Conservation (phyloP, 2,329 filamentous ascomycete species). For the Neonectria magnoliae region DNA sequence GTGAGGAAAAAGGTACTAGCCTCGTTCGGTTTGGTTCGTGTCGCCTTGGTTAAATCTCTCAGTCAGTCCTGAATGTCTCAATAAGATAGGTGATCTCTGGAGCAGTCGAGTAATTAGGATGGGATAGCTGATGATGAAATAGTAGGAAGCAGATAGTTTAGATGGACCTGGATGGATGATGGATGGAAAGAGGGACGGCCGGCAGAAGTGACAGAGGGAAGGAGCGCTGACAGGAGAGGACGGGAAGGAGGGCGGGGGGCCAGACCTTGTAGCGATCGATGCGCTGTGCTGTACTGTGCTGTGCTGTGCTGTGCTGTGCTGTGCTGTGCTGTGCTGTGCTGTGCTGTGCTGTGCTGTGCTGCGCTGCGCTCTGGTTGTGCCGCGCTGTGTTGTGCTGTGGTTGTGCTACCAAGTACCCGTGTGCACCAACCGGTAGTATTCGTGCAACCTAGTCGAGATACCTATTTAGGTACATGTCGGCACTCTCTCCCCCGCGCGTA, state of each 20-base stretch:
- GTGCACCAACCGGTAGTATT: not conserved
- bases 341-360: conserved; percentile 4
- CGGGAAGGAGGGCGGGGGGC: not conserved
- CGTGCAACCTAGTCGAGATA: not conserved
- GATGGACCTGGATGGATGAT: too few relatives aligned
- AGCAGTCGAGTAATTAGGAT: too few relatives aligned
- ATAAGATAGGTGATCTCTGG: too few relatives aligned
- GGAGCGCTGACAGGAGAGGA: not conserved
- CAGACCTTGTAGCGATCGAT: conserved; percentile 1
- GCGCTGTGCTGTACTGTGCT: not conserved
- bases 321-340: not conserved
- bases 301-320: conserved; percentile 1
- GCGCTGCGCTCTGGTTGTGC: not conserved
- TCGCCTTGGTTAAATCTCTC: conserved; percentile 5
- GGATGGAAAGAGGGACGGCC: not conserved
- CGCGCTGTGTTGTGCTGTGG: not conserved
- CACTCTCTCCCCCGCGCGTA: not conserved
- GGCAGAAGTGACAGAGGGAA: not conserved
- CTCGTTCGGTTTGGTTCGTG: conserved; percentile 12
- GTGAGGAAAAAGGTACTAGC: not conserved
- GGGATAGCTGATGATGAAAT: not conserved
- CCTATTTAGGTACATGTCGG: not conserved
- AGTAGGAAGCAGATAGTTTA: not conserved
- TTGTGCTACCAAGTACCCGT: not conserved
- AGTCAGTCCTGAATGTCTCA: not conserved